phyloP scores from a whole-genome alignment of 108 stramenopile genomes.

The Asterionellopsis glacialis region DNA sequence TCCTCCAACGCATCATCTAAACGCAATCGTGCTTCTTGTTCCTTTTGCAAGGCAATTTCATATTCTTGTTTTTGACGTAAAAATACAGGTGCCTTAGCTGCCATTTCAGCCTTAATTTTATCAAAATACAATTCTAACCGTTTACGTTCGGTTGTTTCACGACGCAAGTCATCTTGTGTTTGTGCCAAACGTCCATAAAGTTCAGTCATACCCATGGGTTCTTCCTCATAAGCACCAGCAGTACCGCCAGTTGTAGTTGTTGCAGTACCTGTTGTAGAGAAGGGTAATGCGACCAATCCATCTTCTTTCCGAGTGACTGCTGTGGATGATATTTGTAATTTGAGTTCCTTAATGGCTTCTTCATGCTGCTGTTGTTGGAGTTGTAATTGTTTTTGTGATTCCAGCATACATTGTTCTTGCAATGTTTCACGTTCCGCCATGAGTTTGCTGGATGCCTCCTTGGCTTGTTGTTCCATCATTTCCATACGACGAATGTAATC shows the following conservation, averaged over 20 bases:
- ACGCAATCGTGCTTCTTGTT: conserved; percentile 54
- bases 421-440: conserved; percentile 20
- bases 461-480: conserved; percentile 49
- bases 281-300: too few species aligned
- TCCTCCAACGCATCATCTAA: conserved; percentile 65
- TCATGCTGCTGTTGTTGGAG: conserved; percentile 43
- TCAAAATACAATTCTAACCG: conserved; percentile 53
- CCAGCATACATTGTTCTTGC: conserved; percentile 24
- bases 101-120: conserved; percentile 69
- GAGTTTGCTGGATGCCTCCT: conserved; percentile 39
- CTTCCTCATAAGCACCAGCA: conserved; percentile 35
- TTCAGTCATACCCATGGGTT: conserved; percentile 58
- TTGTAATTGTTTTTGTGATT: conserved; percentile 37
- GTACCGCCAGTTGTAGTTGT: conserved; percentile 11
- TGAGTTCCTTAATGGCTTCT: conserved; percentile 25
- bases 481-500: conserved; percentile 63
- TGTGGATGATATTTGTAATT: conserved; percentile 29
- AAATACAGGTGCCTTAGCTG: conserved; percentile 60
- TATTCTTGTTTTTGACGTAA: conserved; percentile 75
- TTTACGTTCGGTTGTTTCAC: conserved; percentile 44
- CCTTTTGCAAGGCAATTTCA: conserved; percentile 64
- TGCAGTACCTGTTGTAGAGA: neutral
- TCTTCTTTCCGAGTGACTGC: conserved; percentile 14
- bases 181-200: conserved; percentile 62
- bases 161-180: conserved; percentile 59